Base-by-base conservation (phyloP, 1,139 yeast species). In the Candida sp. region DNA sequence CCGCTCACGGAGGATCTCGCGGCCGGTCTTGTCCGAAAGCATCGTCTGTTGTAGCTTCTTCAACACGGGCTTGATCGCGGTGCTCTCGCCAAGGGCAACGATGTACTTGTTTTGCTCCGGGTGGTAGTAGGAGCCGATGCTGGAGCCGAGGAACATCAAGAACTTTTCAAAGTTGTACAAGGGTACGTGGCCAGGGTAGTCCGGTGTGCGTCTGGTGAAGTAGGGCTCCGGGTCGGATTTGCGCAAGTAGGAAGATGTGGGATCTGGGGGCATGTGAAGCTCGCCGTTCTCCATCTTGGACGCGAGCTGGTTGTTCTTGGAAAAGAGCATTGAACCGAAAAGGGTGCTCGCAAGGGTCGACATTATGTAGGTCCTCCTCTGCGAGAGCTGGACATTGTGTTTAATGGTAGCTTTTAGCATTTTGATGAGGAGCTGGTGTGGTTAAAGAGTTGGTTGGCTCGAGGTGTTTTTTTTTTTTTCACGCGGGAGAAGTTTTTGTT, bases 21-120 rank as follows among this genome's bases (percentile, higher is more conserved):
- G 79, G 0, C 99, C 99, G 0, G 80, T 76, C 1, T 83, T 80
- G 61, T 90, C 93, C 38, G 78, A 65, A 26, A 94, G 78, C 98
- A 94, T 93, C 54, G 83, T 83, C 38, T 75, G 76, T 61, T 91
- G 84, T 52, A 94, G 70, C 12, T 78, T 70, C 31, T 76, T 77
- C 54, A 96, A 77, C 33, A 92, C 84, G 39, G 78, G 81, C 9
- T 87, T 84, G 44, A 89, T 75, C 3, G 97, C 97, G 0, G 97
- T 88, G 17, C 94, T 85, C 66, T 94, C 99, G 1, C 99, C 99
- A 54, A 94, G 80, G 26, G 94, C 96, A n/a, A 96, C 98, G 54
- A 94, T 89, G 59, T 85, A 80, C 61, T 88, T 91, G 52, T 86
- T 86, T 47, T 88, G 67, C 61, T 87, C 91, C 1, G 98, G 99